phyloP scores from a whole-genome alignment of 352 stramenopile genomes.

The Phytophthora agathidicida region DNA sequence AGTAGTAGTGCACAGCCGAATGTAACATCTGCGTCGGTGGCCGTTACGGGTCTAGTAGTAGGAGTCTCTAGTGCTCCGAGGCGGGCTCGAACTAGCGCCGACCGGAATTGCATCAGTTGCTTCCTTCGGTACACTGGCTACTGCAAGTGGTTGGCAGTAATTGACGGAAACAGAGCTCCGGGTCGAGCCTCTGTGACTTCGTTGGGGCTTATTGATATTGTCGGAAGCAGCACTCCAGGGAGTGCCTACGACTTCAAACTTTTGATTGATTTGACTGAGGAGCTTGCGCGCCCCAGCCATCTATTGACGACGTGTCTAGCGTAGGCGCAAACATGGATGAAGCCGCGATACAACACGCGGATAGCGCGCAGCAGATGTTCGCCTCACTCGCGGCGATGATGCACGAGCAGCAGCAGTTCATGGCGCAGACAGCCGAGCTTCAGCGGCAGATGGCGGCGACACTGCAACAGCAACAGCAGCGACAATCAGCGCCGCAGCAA shows the following conservation, averaged over 20 bases:
- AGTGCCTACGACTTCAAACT: too few species aligned
- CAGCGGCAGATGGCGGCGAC: neutral
- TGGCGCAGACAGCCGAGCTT: too few species aligned
- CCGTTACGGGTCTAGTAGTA: conserved; percentile 10
- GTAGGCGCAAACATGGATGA: too few species aligned
- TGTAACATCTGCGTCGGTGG: conserved; percentile 6
- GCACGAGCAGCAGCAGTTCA: too few species aligned
- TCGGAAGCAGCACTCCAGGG: conserved; percentile 3
- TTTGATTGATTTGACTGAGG: conserved; percentile 5
- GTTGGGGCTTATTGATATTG: neutral
- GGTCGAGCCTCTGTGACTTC: conserved; percentile 7
- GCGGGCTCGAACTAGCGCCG: too few species aligned
- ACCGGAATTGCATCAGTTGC: too few species aligned
- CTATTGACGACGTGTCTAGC: neutral
- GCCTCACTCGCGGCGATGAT: too few species aligned
- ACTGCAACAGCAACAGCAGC: neutral
- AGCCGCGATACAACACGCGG: neutral
- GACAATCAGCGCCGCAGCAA: neutral
- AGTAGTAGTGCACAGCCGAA: neutral
- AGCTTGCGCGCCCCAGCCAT: conserved; percentile 1
- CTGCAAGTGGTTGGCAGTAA: too few species aligned
- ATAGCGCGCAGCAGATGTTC: too few species aligned
- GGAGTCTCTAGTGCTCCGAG: conserved; percentile 3
- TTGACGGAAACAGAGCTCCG: too few species aligned
- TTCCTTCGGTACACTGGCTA: too few species aligned